These are phyloP conservation scores for Podaxis sp. DNA, from an alignment of 768 basidiomycete genomes.

Conservation along the genomic window DNA sequence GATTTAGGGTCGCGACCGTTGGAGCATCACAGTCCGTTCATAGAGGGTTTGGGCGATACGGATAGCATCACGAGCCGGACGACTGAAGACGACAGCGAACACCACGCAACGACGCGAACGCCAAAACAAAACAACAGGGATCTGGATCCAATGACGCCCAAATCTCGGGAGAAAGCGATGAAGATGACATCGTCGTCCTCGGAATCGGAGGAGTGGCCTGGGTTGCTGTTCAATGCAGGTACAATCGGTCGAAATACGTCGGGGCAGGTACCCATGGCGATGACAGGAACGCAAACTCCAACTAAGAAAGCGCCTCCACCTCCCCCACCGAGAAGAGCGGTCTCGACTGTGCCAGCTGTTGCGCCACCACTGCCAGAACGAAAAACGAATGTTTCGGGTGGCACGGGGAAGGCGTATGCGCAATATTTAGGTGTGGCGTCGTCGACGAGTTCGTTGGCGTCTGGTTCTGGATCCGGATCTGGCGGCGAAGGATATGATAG, in stretches of 20 bases:
- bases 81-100: conserved; percentile 47
- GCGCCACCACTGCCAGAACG: conserved; percentile 52
- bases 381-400: conserved; percentile 14
- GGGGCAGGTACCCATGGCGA: conserved; percentile 2
- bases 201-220: background rate
- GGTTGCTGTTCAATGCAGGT: background rate
- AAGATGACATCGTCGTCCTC: background rate
- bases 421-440: background rate
- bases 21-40: conserved; percentile 43
- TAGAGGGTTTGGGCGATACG: conserved; percentile 36
- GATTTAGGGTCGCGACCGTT: conserved; percentile 44
- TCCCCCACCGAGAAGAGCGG: conserved; percentile 54
- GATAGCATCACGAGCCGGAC: conserved; percentile 30
- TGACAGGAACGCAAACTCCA: conserved; percentile 8
- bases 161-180: background rate
- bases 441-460: conserved; percentile 1
- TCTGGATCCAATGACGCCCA: background rate
- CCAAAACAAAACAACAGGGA: background rate
- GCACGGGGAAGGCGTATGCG: background rate
- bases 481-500: conserved; percentile 34
- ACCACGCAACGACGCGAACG: background rate
- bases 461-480: conserved; percentile 17
- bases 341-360: conserved; percentile 23
- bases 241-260: background rate
- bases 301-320: conserved; percentile 58